Base-by-base conservation (phyloP, 306 rosid genomes). In the Arachis hypogaea region DNA sequence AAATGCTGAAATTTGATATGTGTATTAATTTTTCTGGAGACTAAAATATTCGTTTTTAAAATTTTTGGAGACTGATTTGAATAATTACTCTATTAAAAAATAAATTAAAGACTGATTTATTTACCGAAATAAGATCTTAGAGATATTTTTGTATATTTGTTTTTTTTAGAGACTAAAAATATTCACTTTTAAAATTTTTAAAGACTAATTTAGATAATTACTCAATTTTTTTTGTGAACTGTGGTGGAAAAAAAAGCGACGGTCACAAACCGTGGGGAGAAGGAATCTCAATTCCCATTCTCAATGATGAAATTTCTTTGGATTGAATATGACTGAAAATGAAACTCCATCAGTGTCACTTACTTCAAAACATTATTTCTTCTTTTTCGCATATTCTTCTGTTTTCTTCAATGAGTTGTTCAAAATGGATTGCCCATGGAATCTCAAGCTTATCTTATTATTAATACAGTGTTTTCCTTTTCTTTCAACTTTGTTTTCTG, bases 381-480 rank as follows among this genome's bases (percentile, higher is more conserved):
- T 61, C 55, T 22, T 62, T 49, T 61, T 11, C 14, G 12, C 46
- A 8, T 57, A 22, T 46, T 59, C 14, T 7, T 10, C n/a, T 40
- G 60, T 66, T 44, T 22, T 7, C 54, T n/a, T 49, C 59, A 71
- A 63, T 38, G 77, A 45, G 61, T 4, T 71, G 63, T 57, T 60
- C 28, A 63, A 58, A 66, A 72, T 59, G 78, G 58, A 79, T 73
- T 73, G 79, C 63, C 66, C 60, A 12, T 47, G 9, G 10, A 51
- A 67, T 79, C 63, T 18, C 49, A 63, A 65, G 51, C 65, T 79
- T 79, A 67, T 67, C 83, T 22, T 22, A 22, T 22, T 22, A 22
- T 60, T 71, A 12, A 11, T 11, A 29, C 22, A 11, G 46, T 63
- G 63, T 29, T 70, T 74, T 44, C 18, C 55, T 64, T 9, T 54